These are phyloP conservation scores for Linum lewisii DNA, from an alignment of 345 rosid species.

Conservation along the genomic window DNA sequence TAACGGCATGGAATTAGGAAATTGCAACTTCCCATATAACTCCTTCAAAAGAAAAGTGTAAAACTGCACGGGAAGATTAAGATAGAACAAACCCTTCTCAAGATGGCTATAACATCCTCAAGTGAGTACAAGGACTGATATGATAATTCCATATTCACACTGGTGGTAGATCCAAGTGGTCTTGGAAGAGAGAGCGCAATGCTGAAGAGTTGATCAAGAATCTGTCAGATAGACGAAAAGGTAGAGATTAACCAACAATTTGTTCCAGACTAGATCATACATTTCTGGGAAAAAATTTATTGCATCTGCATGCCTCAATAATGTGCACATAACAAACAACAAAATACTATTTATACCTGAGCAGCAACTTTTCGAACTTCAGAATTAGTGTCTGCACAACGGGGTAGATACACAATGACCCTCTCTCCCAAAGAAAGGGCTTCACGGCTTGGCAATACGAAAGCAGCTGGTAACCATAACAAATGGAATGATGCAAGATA, in stretches of 20 bases:
- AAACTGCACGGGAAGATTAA: conserved; percentile 6
- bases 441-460: conserved; percentile 86
- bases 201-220: conserved; percentile 90
- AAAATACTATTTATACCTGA: conserved; percentile 41
- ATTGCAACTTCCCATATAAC: background rate
- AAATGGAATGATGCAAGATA: conserved; percentile 15
- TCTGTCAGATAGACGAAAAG: conserved; percentile 30
- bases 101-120: conserved; percentile 91
- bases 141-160: conserved; percentile 53
- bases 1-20: background rate
- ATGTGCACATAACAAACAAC: conserved; percentile 5
- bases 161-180: conserved; percentile 39
- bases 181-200: conserved; percentile 87
- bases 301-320: conserved; percentile 9
- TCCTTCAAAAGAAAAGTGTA: conserved; percentile 9
- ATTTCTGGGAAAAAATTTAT: conserved; percentile 7
- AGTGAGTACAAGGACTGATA: conserved; percentile 81
- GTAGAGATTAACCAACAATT: conserved; percentile 1
- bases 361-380: conserved; percentile 92
- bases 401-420: conserved; percentile 83
- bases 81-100: conserved; percentile 60
- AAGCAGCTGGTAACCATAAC: conserved; percentile 49
- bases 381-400: conserved; percentile 88
- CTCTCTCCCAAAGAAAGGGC: conserved; percentile 90
- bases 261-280: conserved; percentile 6